phyloP scores from a whole-genome alignment of 2,329 filamentous ascomycete species.

The Fusarium sp. region DNA sequence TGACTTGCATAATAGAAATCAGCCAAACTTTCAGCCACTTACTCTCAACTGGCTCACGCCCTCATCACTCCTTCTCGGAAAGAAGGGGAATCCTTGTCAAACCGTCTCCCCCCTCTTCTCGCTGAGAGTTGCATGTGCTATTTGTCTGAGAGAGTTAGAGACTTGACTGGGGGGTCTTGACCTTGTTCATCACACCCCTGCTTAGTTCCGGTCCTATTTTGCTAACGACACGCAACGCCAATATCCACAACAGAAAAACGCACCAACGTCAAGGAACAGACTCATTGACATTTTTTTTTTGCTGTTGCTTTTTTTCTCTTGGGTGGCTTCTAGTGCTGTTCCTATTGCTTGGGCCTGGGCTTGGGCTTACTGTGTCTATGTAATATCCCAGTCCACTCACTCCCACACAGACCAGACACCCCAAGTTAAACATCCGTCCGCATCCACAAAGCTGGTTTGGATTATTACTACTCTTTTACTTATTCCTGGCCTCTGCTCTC shows the following conservation, averaged over 20 bases:
- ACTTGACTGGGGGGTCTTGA: conserved; percentile 25
- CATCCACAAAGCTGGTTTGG: conserved; percentile 42
- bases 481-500: conserved; percentile 31
- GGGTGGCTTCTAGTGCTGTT: conserved; percentile 3
- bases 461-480: conserved; percentile 40
- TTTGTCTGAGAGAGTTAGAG: conserved; percentile 40
- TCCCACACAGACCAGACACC: conserved; percentile 19
- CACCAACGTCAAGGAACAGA: conserved; percentile 22
- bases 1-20: conserved; percentile 37
- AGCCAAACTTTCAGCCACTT: conserved; percentile 27
- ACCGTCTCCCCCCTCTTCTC: neutral
- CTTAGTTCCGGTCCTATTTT: conserved; percentile 16
- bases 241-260: neutral
- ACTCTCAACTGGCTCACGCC: conserved; percentile 6
- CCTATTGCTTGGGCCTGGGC: conserved; percentile 28
- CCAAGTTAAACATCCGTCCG: conserved; percentile 11
- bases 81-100: neutral
- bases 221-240: conserved; percentile 35
- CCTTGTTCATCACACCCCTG: conserved; percentile 23
- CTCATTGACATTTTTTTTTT: conserved; percentile 1
- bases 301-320: conserved; percentile 32
- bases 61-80: conserved; percentile 4
- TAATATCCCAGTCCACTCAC: conserved; percentile 13
- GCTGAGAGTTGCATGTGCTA: conserved; percentile 7
- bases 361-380: conserved; percentile 16